Base-by-base conservation (phyloP, 495 filamentous ascomycete species). In the Lophium mytilinum region DNA sequence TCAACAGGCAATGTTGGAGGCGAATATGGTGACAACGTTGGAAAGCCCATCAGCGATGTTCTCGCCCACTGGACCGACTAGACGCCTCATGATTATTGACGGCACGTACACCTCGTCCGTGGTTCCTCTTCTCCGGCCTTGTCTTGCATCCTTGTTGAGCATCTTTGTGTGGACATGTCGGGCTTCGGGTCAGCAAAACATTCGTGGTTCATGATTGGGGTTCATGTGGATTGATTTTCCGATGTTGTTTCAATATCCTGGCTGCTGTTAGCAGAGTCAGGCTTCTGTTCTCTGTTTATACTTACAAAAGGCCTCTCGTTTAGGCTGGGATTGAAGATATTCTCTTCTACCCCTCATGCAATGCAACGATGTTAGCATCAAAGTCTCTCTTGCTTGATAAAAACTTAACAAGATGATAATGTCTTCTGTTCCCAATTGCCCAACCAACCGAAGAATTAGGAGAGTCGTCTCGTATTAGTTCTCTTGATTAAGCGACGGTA, bases 1-100 rank as follows among this genome's bases (percentile, higher is more conserved):
- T 42, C 49, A 51, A 1, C 56, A 85, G 85, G 86, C 58, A 91
- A 93, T 73, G 75, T 84, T 52, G 78, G 71, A 15, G 82, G 80
- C 57, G 71, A 77, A 43, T 94, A 88, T 61, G 81, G 61, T 56
- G 63, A 63, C 36, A 90, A 93, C 67, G 80, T 94, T 37, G 62
- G 72, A 9, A 49, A 55, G 17, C 81, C 85, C 36, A 67, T 74
- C 9, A 76, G 76, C 62, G 50, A 71, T 2, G 52, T 66, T 9
- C 64, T 68, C 9, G 65, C 57, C 37, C 51, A 55, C 39, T 68
- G 67, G 62, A 46, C 57, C 57, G 53, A 62, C 50, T 62, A 63
- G 50, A 7, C 51, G 51, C 14, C 34, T 42, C 12, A 41, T 24
- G 35, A 45, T 4, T 30, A 14, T 1, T 17, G 37, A 10, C n/a